A percentile compares a stretch with the other conserved stretches of the same genome.
phyloP scores from a whole-genome alignment of 495 filamentous ascomycete genomes.

The Beverwykella pulmonaria region DNA sequence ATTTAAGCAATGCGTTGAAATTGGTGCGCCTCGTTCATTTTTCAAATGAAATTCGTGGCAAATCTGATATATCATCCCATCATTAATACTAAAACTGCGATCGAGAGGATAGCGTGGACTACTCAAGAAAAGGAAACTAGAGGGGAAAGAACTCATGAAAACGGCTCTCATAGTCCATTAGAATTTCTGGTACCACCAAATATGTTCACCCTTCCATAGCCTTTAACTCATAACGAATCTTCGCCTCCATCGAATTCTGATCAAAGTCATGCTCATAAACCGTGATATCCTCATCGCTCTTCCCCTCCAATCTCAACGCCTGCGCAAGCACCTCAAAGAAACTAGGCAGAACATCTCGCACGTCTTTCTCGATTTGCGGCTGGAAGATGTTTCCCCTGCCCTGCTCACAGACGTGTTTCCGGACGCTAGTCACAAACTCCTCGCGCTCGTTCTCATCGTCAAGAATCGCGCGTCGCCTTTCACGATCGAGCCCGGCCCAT shows the following conservation, averaged over 20 bases:
- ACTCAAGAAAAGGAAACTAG: no score
- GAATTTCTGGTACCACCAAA: no score
- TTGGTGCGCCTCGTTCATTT: no score
- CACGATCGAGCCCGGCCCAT: constrained; percentile 15
- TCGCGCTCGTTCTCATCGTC: constrained; percentile 3
- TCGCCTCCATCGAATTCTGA: constrained; percentile 19
- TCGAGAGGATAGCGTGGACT: no score
- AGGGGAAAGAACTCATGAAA: no score
- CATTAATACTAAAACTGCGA: no score
- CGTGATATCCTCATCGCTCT: constrained; percentile 15
- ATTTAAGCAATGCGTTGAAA: no score
- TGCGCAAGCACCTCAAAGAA: constrained; percentile 22
- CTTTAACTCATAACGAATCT: constrained; percentile 22
- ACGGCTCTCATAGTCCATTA: no score
- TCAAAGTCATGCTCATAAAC: constrained; percentile 28
- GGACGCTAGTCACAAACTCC: constrained; percentile 6
- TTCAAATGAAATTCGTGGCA: no score
- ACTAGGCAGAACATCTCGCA: constrained; percentile 22
- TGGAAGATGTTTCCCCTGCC: constrained; percentile 22
- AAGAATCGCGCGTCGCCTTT: constrained; percentile 8
- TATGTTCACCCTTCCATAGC: background rate
- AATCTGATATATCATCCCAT: no score
- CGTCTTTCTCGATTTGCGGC: constrained; percentile 1
- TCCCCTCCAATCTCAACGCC: constrained; percentile 16
- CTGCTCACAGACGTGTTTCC: constrained; percentile 20